Evolutionary conservation across 2,329 filamentous ascomycete species (phyloP).

Genomic region (Pseudovirgaria hyperparasitica): DNA sequence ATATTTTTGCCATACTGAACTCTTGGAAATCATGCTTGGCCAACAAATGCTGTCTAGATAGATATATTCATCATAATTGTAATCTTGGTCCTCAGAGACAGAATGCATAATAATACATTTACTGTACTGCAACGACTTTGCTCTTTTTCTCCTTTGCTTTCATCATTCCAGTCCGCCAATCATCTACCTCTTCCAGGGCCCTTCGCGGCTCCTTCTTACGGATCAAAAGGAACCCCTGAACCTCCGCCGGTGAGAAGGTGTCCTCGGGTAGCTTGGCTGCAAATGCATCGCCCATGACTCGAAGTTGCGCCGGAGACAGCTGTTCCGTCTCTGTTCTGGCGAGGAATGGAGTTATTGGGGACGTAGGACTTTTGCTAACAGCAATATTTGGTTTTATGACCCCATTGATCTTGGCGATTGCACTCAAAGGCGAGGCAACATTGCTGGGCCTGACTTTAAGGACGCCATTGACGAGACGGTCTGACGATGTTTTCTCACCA

Average conservation of each 20-base stretch:
- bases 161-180: conserved; percentile 27
- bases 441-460: too few species aligned
- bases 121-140: conserved; percentile 9
- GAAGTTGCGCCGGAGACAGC: conserved; percentile 15
- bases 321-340: conserved; percentile 1
- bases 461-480: too few species aligned
- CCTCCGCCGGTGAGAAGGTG: conserved; percentile 38
- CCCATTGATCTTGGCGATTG: too few species aligned
- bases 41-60: too few species aligned
- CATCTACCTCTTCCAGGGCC: conserved; percentile 30
- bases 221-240: conserved; percentile 40
- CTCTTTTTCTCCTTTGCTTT: conserved; percentile 17
- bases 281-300: conserved; percentile 32
- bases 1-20: too few species aligned
- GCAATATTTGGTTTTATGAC: too few species aligned
- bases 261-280: conserved; percentile 32
- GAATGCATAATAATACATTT: too few species aligned
- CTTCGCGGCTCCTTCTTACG: conserved; percentile 35
- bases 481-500: too few species aligned
- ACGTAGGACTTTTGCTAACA: not conserved
- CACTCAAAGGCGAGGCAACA: too few species aligned
- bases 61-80: too few species aligned
- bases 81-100: too few species aligned
- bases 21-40: too few species aligned
- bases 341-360: not conserved